Evolutionary conservation across 192 early-diverging fungal genomes (phyloP), one percentile per base, ranked within the genome.

Genomic region (Coemansia sp.): DNA sequence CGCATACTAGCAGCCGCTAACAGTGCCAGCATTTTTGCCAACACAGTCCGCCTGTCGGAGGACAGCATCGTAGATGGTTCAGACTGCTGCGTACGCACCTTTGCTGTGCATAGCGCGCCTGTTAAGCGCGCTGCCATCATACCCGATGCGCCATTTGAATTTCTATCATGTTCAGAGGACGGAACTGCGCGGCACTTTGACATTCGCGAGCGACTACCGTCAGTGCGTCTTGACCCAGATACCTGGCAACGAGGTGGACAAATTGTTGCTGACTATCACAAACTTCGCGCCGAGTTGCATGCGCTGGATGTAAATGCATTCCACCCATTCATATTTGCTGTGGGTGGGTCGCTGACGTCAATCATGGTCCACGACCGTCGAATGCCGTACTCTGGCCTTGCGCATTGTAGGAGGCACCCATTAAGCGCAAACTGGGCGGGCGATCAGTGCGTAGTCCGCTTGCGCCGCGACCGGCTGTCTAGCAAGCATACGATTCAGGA

Each of bases 161-260:
- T 89, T 70, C 68, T 89, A 3, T 78, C 86, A 8, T 89, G 88
- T 63, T 82, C 84, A 7, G 86, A 89, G 62, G 88, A 89, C 57
- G 86, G 88, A 62, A 81, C 69, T 8, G 80, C 86, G 16, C 84
- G 84, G 1, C 87, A 87, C 40, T 87, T 84, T 70, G 88, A 89
- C 69, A 74, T 89, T n/a, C 83, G 88, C 3, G 73, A 80, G 66
- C 40, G 28, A 32, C 21, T 62, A 32, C 16, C 65, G 37, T 23
- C 72, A 40, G 13, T 38, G 44, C 70, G 62, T 1, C 52, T 55
- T 55, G 52, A 14, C 26, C 28, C 21, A 30, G 52, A 55, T 26
- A 26, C 52, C 26, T 55, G 52, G 52, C 28, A 55, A n/a, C 52
- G 52, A 55, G 26, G 52, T 30, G 52, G 52, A 28, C 52, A 16